Evolutionary conservation across 345 rosid genomes (phyloP).

Genomic region (Toxicodendron radicans): DNA sequence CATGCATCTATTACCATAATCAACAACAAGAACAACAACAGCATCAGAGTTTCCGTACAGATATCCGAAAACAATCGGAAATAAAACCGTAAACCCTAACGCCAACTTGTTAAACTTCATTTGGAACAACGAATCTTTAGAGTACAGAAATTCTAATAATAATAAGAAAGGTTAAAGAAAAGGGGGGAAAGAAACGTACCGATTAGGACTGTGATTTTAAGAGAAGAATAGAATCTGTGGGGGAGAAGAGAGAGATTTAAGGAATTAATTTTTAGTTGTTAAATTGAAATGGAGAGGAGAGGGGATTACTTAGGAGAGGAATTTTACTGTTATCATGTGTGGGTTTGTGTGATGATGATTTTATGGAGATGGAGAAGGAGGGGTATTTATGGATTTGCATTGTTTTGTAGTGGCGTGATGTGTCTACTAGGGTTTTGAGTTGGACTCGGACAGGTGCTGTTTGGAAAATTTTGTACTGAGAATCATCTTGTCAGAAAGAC

Average conservation of each 20-base stretch:
- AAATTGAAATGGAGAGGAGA: background rate
- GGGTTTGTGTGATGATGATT: background rate
- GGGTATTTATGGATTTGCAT: slow-evolving; percentile 27
- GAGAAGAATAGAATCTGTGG: slow-evolving; percentile 47
- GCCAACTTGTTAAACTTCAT: slow-evolving; percentile 33
- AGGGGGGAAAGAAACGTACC: slow-evolving; percentile 42
- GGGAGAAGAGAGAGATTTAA: background rate
- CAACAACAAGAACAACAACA: background rate
- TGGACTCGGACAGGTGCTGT: background rate
- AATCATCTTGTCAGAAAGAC: background rate
- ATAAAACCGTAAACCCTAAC: slow-evolving; percentile 31
- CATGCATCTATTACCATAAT: background rate
- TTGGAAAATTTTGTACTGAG: background rate
- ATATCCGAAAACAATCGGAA: slow-evolving; percentile 28
- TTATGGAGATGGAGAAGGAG: background rate
- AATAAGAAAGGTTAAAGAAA: background rate
- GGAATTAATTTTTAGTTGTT: background rate
- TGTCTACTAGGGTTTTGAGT: slow-evolving; percentile 6
- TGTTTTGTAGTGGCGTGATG: background rate
- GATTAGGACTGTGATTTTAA: slow-evolving; percentile 43
- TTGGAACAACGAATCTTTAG: slow-evolving; percentile 12
- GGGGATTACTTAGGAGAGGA: background rate
- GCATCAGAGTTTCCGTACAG: background rate
- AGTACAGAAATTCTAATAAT: background rate
- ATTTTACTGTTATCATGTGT: too few relatives aligned